Evolutionary conservation across 2,329 filamentous ascomycete genomes (phyloP), one percentile per base, ranked within the genome.

Genomic region (Escovopsis sp.): DNA sequence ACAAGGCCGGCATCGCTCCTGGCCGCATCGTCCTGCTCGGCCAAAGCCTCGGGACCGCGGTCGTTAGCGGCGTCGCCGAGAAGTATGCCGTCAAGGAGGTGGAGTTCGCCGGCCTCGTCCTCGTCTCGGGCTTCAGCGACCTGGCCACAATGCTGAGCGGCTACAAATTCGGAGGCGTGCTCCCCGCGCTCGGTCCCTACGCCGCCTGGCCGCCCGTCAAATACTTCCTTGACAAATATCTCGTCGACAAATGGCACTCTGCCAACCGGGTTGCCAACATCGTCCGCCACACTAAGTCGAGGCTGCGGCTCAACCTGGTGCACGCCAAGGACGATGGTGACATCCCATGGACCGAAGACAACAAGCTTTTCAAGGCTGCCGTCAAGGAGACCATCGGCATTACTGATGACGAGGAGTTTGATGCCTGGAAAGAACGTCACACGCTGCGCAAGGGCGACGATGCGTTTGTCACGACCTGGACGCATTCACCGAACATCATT

Each of bases 21-120:
- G 67, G 70, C 27, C 76, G 76, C 18, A 90, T 94, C 42, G 74
- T 88, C 3, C 64, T 94, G 19, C 62, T 92, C 3, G 88, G 87
- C 14, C 87, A 94, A 48, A 90, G 81, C 47, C 68, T 96, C 0
- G 88, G 88, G 17, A 94, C 88, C 1, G 87, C 83, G 1, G 82
- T 94, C 2, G 75, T 79, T 5, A 70, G 76, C 31, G 87, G 75
- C 3, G 74, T 83, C 1, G 77, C 74, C 2, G 76, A 93, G 48
- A 68, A 74, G 37, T 87, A 81, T 47, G 68, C 72, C 3, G 49
- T 63, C 34, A 58, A 63, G 36, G 68, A 65, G 4, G 62, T 75
- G 31, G 73, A 80, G 19, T 92, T 93, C 48, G 85, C 83, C 0
- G 81, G 81, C 13, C 65, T 93, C 3, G 63, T 94, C 16, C 69